These are phyloP conservation scores for Diaporthe longicolla DNA, from an alignment of 2,329 filamentous ascomycete species.

Conservation along the genomic window DNA sequence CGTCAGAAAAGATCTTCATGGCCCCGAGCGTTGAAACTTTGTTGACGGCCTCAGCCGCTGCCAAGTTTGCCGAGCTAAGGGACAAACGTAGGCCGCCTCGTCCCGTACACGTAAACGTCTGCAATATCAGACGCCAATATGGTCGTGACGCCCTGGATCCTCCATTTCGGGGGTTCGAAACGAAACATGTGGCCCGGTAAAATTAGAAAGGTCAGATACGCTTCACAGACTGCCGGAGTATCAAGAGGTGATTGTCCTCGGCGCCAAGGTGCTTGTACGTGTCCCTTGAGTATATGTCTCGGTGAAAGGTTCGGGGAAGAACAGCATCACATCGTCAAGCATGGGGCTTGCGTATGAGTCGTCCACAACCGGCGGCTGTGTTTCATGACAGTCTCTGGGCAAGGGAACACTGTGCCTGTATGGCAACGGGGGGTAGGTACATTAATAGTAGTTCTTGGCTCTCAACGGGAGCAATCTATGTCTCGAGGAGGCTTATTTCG, in stretches of 20 bases:
- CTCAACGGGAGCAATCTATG: conserved; percentile 19
- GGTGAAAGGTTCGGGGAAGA: conserved; percentile 30
- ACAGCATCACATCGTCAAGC: conserved; percentile 21
- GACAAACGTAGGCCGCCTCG: conserved; percentile 28
- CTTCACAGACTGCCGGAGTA: conserved; percentile 34
- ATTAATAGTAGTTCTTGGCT: conserved; percentile 24
- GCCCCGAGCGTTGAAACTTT: conserved; percentile 27
- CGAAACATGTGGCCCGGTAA: conserved; percentile 32
- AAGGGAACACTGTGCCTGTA: conserved; percentile 17
- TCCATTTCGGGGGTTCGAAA: conserved; percentile 25
- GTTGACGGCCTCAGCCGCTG: conserved; percentile 36
- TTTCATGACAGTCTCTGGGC: conserved; percentile 29
- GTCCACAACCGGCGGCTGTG: conserved; percentile 25
- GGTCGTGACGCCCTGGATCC: conserved; percentile 1
- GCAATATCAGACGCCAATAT: conserved; percentile 26
- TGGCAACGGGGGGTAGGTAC: neutral
- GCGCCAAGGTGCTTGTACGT: conserved; percentile 29
- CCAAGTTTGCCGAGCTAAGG: conserved; percentile 26
- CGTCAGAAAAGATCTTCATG: conserved; percentile 28
- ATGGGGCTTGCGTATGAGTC: conserved; percentile 26
- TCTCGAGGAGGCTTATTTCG: conserved; percentile 17
- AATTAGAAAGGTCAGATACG: conserved; percentile 29
- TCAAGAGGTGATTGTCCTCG: conserved; percentile 30
- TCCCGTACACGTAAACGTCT: conserved; percentile 16
- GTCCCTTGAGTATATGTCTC: conserved; percentile 21